Evolutionary conservation across 2,329 filamentous ascomycete species (phyloP).

Genomic region (Bimuria novae-zelandiae): DNA sequence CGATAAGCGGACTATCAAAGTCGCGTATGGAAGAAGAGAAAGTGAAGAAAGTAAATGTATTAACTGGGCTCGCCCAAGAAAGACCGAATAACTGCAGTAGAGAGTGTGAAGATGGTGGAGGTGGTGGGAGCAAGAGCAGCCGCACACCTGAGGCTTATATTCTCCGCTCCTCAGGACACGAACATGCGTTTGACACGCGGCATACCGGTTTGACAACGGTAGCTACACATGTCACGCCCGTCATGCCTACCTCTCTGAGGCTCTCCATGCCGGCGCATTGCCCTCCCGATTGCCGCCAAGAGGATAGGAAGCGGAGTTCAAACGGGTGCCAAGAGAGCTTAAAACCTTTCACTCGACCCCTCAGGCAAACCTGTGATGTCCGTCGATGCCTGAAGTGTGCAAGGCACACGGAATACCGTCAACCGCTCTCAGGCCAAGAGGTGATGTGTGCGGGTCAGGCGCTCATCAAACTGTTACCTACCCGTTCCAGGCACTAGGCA

Average conservation of each 20-base stretch:
- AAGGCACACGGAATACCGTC: not conserved
- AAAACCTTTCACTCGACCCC: constrained; percentile 8
- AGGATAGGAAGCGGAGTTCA: constrained; percentile 22
- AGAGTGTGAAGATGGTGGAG: constrained; percentile 22
- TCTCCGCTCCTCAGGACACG: constrained; percentile 13
- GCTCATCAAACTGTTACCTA: constrained; percentile 4
- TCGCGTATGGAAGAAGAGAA: constrained; percentile 26
- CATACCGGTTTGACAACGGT: not conserved
- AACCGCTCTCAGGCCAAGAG: constrained; percentile 17
- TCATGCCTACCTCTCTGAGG: constrained; percentile 8
- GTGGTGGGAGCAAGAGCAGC: constrained; percentile 18
- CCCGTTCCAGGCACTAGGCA: not conserved
- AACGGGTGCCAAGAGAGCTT: constrained; percentile 36
- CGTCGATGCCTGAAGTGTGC: not conserved
- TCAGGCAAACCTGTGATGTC: not conserved
- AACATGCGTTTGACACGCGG: not conserved
- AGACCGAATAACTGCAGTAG: constrained; percentile 15
- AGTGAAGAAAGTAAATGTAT: constrained; percentile 20
- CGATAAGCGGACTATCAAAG: constrained; percentile 43
- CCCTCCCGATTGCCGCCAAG: constrained; percentile 34
- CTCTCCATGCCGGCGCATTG: constrained; percentile 20
- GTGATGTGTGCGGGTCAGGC: constrained; percentile 12
- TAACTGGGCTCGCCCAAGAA: constrained; percentile 27
- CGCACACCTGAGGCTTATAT: constrained; percentile 35
- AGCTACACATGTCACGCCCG: not conserved